Percentiles rank a stretch among this genome's conserved stretches.
phyloP scores from a whole-genome alignment of 202 grass and related monocot genomes.

The Zoysia matrella region DNA sequence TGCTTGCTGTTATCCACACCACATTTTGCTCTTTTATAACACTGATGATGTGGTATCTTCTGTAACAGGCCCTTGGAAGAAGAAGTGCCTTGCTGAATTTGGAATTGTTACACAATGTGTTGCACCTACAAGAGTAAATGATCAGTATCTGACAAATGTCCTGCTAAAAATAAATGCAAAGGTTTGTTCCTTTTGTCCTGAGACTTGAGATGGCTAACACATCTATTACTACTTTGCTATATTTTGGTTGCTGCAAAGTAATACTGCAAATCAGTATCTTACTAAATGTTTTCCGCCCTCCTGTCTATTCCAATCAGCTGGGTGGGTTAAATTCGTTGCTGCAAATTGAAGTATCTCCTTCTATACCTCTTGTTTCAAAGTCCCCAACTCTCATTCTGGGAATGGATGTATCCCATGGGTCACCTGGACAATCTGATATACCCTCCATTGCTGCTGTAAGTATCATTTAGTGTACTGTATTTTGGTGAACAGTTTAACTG shows the following conservation, averaged over 20 bases:
- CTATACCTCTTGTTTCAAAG: slow-evolving; percentile 75
- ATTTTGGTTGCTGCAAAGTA: too few relatives aligned
- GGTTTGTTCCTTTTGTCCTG: slow-evolving; percentile 38
- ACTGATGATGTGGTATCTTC: not conserved
- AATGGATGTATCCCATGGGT: slow-evolving; percentile 91
- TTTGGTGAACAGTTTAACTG: not conserved
- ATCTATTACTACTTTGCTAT: not conserved
- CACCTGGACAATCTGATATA: slow-evolving; percentile 78
- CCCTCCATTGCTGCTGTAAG: slow-evolving; percentile 88
- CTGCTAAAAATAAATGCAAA: slow-evolving; percentile 92
- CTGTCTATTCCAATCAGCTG: slow-evolving; percentile 47
- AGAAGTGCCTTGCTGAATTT: slow-evolving; percentile 85
- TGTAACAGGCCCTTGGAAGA: slow-evolving; percentile 84
- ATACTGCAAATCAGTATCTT: too few relatives aligned
- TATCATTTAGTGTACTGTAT: not conserved
- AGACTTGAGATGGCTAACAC: slow-evolving; percentile 1
- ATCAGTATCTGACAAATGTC: slow-evolving; percentile 91
- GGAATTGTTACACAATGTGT: slow-evolving; percentile 94
- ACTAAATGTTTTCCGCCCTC: too few relatives aligned
- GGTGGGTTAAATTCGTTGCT: slow-evolving; percentile 87
- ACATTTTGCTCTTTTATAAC: not conserved
- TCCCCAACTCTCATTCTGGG: slow-evolving; percentile 79
- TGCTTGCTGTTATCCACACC: not conserved
- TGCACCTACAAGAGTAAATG: slow-evolving; percentile 82
- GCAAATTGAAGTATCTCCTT: slow-evolving; percentile 54